These are phyloP conservation scores for sunflower (Helianthus annuus) DNA, from an alignment of 129 eudicot genomes.

Conservation along the genomic window HanXRQr2.0-SUNRISE NC_035434.2:133224825-133225324, in stretches of 20 bases:
- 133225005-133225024: not conserved
- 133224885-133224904: not conserved
- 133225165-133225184: constrained; percentile 1
- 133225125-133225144: constrained; percentile 39
- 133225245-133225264: not conserved
- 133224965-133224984: not conserved
- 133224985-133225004: not conserved
- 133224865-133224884: constrained; percentile 3
- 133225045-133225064: constrained; percentile 30
- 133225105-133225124: constrained; percentile 72
- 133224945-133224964: not conserved
- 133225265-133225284: not conserved
- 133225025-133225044: constrained; percentile 15
- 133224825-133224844: not conserved
- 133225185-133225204: not conserved
- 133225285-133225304: not conserved
- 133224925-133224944: not conserved
- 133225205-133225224: not conserved
- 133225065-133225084: constrained; percentile 76
- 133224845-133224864: constrained; percentile 7
- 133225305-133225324: no score
- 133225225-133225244: not conserved
- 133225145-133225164: constrained; percentile 22
- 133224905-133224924: constrained; percentile 6
- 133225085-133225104: constrained; percentile 61